phyloP scores from a whole-genome alignment of 1,284 basidiomycete genomes.

The Moesziomyces globuligerus region DNA sequence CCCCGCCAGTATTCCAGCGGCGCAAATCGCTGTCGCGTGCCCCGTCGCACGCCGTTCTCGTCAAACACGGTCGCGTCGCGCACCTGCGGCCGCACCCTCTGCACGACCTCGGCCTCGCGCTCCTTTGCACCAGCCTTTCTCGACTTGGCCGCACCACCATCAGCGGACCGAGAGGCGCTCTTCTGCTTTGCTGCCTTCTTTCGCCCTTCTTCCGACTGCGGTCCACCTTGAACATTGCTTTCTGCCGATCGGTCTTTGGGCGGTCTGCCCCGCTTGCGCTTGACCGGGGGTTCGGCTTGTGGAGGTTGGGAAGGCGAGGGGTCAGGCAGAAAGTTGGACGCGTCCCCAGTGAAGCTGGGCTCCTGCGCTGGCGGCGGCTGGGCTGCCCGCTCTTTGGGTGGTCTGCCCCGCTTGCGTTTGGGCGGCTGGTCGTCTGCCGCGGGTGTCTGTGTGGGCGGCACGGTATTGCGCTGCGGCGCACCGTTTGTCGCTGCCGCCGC shows the following conservation, averaged over 20 bases:
- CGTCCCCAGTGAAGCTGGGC: no score
- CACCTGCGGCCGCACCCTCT: constrained; percentile 29
- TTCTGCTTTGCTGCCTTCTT: neutral
- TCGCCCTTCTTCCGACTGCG: neutral
- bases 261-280: constrained; percentile 29
- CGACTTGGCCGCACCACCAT: constrained; percentile 21
- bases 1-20: constrained; percentile 94
- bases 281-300: constrained; percentile 11
- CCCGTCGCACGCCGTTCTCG: constrained; percentile 77
- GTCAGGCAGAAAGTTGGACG: constrained; percentile 2
- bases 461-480: neutral
- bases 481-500: constrained; percentile 5
- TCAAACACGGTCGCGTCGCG: constrained; percentile 33
- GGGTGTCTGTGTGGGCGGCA: neutral
- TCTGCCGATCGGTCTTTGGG: constrained; percentile 16
- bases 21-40: constrained; percentile 76
- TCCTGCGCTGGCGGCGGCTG: no score
- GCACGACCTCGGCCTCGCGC: constrained; percentile 18
- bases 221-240: constrained; percentile 10
- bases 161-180: neutral
- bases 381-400: no score
- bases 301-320: constrained; percentile 1
- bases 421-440: no score
- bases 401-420: no score
- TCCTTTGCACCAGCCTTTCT: constrained; percentile 11